These are phyloP conservation scores for Camellia lanceoleosa DNA, from an alignment of 148 eudicot species.

Conservation along the genomic window DNA sequence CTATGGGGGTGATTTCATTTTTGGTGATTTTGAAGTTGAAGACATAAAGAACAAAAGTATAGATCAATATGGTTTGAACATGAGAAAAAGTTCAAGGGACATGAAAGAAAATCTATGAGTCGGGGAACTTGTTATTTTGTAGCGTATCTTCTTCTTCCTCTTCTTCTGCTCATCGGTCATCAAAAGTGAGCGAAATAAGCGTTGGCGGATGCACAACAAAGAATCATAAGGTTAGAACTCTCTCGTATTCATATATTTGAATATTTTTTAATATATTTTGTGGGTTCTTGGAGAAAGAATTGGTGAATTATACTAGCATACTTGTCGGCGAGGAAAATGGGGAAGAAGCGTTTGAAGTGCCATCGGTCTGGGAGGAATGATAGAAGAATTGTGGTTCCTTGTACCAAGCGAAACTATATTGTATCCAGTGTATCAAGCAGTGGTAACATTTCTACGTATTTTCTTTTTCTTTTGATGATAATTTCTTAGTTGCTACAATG, in stretches of 20 bases:
- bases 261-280: background rate
- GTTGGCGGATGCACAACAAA: slow-evolving; percentile 11
- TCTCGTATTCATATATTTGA: background rate
- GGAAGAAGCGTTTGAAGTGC: slow-evolving; percentile 31
- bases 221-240: slow-evolving; percentile 23
- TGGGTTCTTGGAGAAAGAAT: background rate
- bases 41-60: slow-evolving; percentile 3
- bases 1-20: too few species aligned
- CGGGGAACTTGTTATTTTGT: slow-evolving; percentile 9
- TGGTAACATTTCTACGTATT: slow-evolving; percentile 42
- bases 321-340: slow-evolving; percentile 33
- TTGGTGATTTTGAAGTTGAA: background rate
- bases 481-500: background rate
- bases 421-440: slow-evolving; percentile 58
- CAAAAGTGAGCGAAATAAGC: slow-evolving; percentile 22
- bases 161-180: slow-evolving; percentile 23
- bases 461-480: slow-evolving; percentile 4
- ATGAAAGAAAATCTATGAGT: slow-evolving; percentile 5
- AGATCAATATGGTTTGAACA: slow-evolving; percentile 2
- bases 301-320: background rate
- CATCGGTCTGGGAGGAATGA: slow-evolving; percentile 66
- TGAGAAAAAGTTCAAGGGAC: slow-evolving; percentile 17
- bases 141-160: slow-evolving; percentile 30
- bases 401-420: slow-evolving; percentile 55
- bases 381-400: slow-evolving; percentile 58